phyloP scores from a whole-genome alignment of 768 basidiomycete genomes.

The Lentinula raphanica region DNA sequence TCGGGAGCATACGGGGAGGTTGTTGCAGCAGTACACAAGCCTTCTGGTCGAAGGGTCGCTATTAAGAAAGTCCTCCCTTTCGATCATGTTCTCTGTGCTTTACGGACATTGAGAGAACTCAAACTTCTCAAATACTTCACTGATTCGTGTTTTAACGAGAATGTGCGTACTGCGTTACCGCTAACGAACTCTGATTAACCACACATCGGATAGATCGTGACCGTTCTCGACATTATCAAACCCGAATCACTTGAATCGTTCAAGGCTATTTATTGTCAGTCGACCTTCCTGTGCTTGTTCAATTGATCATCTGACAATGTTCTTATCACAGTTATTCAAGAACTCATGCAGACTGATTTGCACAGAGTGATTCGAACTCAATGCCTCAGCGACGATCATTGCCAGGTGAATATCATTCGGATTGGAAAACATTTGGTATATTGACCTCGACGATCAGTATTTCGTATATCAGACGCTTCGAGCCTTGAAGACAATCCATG shows the following conservation, averaged over 20 bases:
- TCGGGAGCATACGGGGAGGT: conserved; percentile 95
- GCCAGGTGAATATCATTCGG: background rate
- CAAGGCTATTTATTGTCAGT: conserved; percentile 78
- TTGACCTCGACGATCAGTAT: conserved; percentile 55
- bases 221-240: conserved; percentile 84
- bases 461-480: conserved; percentile 93
- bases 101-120: conserved; percentile 81
- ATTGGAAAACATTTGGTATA: background rate
- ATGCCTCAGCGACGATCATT: conserved; percentile 90
- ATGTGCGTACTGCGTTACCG: conserved; percentile 40
- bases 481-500: conserved; percentile 93
- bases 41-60: conserved; percentile 86
- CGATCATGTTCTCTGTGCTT: conserved; percentile 92
- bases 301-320: conserved; percentile 2
- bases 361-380: conserved; percentile 95
- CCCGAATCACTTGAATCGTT: conserved; percentile 76
- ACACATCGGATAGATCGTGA: conserved; percentile 60
- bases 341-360: conserved; percentile 94
- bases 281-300: background rate
- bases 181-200: background rate
- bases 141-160: conserved; percentile 86
- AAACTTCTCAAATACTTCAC: conserved; percentile 81
- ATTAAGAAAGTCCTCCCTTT: conserved; percentile 97
- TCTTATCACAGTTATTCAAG: conserved; percentile 65
- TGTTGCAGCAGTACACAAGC: conserved; percentile 84